Percentiles rank a stretch among this genome's conserved stretches.
Evolutionary conservation across 1,139 yeast species (phyloP).

Genomic region (Blastobotrys petasosporus): DNA sequence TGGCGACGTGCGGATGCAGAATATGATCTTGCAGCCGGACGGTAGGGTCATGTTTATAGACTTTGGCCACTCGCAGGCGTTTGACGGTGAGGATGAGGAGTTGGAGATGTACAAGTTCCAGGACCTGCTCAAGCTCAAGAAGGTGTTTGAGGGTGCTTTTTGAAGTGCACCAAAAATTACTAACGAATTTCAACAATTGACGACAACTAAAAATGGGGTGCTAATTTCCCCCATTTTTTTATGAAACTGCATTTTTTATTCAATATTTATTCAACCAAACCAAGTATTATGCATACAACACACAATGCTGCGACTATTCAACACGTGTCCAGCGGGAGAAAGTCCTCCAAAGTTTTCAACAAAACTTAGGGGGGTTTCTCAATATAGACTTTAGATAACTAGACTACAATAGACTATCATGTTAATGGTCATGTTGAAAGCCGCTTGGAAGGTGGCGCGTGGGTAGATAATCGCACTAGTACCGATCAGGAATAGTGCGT

Average conservation of each 20-base stretch:
- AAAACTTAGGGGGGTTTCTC: too few relatives aligned
- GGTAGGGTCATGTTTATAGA: slow-evolving; percentile 10
- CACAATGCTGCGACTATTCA: too few relatives aligned
- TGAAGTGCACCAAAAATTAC: background rate
- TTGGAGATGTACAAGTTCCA: slow-evolving; percentile 9
- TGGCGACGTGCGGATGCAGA: slow-evolving; percentile 11
- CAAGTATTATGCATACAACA: too few relatives aligned
- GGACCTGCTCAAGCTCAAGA: slow-evolving; percentile 9
- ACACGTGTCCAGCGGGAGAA: too few relatives aligned
- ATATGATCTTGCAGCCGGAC: slow-evolving; percentile 6
- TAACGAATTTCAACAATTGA: background rate
- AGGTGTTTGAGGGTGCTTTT: slow-evolving; percentile 2
- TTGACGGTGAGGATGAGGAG: slow-evolving; percentile 8
- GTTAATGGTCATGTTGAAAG: too few relatives aligned
- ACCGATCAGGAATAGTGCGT: too few relatives aligned
- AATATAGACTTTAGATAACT: too few relatives aligned
- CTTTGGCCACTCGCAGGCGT: slow-evolving; percentile 11
- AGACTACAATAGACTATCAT: too few relatives aligned
- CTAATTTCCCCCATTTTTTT: too few relatives aligned
- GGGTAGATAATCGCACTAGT: too few relatives aligned
- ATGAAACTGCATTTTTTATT: background rate
- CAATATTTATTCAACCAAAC: background rate
- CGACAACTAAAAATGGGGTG: background rate
- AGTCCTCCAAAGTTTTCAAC: too few relatives aligned
- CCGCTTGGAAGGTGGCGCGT: too few relatives aligned